Evolutionary conservation across 1,139 yeast species (phyloP).

Genomic region (Saccharomyces hybrid): DNA sequence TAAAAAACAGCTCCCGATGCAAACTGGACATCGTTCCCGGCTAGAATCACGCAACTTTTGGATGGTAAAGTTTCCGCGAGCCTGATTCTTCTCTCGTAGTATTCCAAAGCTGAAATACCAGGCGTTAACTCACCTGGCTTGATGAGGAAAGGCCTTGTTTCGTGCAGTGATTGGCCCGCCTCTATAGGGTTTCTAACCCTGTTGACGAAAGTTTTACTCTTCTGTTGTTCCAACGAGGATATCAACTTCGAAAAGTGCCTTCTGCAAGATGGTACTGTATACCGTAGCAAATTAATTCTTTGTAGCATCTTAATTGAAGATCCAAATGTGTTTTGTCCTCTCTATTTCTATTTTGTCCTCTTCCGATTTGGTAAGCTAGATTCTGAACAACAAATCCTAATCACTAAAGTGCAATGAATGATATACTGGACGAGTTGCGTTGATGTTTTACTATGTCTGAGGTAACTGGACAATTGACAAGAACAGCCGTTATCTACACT

Average conservation of each 20-base stretch:
- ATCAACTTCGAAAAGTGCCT: neutral
- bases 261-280: neutral
- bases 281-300: neutral
- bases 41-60: slow-evolving; percentile 61
- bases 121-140: slow-evolving; percentile 78
- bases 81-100: slow-evolving; percentile 57
- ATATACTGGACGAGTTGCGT: neutral
- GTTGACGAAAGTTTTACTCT: slow-evolving; percentile 5
- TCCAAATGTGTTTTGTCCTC: neutral
- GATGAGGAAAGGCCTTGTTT: slow-evolving; percentile 72
- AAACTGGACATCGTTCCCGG: slow-evolving; percentile 64
- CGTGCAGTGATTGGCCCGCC: slow-evolving; percentile 81
- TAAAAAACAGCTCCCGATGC: slow-evolving; percentile 89
- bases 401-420: neutral
- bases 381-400: neutral
- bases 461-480: neutral
- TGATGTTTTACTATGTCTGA: neutral
- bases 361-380: neutral
- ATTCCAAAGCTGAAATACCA: slow-evolving; percentile 78
- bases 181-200: slow-evolving; percentile 17
- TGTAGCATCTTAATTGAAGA: neutral
- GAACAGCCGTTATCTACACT: neutral
- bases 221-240: neutral
- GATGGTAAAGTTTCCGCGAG: slow-evolving; percentile 54
- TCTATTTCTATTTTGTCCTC: neutral